Percentiles rank a stretch among this genome's conserved stretches.
phyloP scores from a whole-genome alignment of 441 rosid species.

The Hura crepitans region DNA sequence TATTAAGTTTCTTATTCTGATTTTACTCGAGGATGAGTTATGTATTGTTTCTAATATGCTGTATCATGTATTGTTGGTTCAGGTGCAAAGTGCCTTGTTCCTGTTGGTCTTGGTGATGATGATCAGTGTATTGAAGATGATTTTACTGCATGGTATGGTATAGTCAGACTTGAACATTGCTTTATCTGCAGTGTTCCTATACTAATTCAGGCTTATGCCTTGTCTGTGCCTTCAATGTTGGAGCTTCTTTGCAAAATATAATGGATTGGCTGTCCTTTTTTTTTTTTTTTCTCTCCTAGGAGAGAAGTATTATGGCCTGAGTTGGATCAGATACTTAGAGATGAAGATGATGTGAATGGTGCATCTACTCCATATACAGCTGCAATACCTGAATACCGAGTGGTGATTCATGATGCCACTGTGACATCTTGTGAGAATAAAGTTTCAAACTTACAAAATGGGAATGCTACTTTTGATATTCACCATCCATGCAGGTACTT shows the following conservation, averaged over 20 bases:
- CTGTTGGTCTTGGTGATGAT: constrained; percentile 91
- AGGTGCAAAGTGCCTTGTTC: constrained; percentile 71
- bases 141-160: constrained; percentile 78
- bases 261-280: neutral
- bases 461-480: constrained; percentile 54
- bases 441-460: constrained; percentile 48
- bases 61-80: constrained; percentile 13
- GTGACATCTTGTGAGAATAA: constrained; percentile 30
- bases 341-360: constrained; percentile 59
- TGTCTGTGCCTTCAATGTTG: neutral
- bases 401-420: constrained; percentile 59
- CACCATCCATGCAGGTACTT: constrained; percentile 87
- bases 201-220: constrained; percentile 17
- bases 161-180: constrained; percentile 16
- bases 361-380: constrained; percentile 58
- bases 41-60: constrained; percentile 3
- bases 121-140: constrained; percentile 98
- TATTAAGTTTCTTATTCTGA: neutral
- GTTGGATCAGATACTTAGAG: constrained; percentile 69
- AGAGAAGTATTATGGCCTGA: constrained; percentile 79
- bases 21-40: neutral
- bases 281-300: constrained; percentile 43
- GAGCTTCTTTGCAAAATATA: constrained; percentile 18
- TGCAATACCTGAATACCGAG: constrained; percentile 40
- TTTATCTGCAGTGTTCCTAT: neutral